Evolutionary conservation across 2,329 filamentous ascomycete species (phyloP).

Genomic region (Talaromyces sp.): DNA sequence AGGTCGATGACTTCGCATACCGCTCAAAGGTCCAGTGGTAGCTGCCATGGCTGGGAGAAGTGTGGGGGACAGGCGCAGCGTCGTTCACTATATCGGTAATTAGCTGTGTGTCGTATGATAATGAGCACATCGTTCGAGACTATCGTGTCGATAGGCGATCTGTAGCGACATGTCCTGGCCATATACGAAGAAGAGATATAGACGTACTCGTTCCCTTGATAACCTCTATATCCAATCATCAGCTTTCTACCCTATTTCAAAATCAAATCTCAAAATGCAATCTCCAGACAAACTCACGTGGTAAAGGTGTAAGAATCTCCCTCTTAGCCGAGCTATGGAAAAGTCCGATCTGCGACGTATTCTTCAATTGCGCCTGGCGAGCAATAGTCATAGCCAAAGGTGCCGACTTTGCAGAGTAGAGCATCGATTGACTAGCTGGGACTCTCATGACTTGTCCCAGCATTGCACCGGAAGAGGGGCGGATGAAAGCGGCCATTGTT

Average conservation of each 20-base stretch:
- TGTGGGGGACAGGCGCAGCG: constrained; percentile 65
- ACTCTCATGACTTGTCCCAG: constrained; percentile 32
- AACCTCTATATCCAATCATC: constrained; percentile 50
- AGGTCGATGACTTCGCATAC: constrained; percentile 32
- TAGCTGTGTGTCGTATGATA: background rate
- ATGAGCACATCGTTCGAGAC: background rate
- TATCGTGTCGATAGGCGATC: background rate
- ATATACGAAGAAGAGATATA: background rate
- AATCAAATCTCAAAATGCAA: background rate
- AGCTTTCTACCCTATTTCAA: background rate
- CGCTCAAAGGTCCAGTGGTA: constrained; percentile 98
- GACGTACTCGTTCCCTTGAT: constrained; percentile 70
- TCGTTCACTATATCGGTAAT: constrained; percentile 68
- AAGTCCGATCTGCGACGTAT: constrained; percentile 58
- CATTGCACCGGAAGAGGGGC: constrained; percentile 34
- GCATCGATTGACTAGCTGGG: constrained; percentile 20
- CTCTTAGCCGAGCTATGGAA: constrained; percentile 80
- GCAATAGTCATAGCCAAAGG: constrained; percentile 17
- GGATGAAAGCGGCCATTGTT: constrained; percentile 38
- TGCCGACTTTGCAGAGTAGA: constrained; percentile 21
- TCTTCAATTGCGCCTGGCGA: constrained; percentile 26
- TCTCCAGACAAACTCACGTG: constrained; percentile 60
- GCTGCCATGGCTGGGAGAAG: constrained; percentile 76
- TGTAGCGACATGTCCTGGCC: too few relatives aligned
- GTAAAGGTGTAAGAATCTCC: constrained; percentile 73